Base-by-base conservation (phyloP, 805 yeast species). In the Candida pini region DNA sequence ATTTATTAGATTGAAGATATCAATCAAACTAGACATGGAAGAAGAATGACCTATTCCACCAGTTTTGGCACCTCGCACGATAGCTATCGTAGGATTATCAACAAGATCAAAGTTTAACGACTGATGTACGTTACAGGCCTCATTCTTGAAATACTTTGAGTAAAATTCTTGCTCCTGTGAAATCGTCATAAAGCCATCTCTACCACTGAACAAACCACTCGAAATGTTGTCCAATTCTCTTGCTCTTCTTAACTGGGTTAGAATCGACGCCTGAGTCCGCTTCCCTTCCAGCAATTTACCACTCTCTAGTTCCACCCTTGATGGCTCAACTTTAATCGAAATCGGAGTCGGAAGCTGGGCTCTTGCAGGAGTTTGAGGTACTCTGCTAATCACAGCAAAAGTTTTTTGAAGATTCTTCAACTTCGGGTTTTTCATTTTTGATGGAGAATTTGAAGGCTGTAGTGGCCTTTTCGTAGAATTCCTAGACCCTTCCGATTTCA, bases 111-210 rank as follows among this genome's bases (percentile, higher is more conserved):
- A 39, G 29, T 51, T 53, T 18, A 42, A 21, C 35, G 66, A 62
- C 9, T 39, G 40, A 7, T 20, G 31, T 7, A 22, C 20, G n/a
- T 9, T 29, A 18, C 19, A 18, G 6, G 7, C 31, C n/a, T 38
- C 40, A 9, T 32, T 30, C 10, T 40, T 38, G 32, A 43, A 48
- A 28, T 60, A 49, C 16, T 44, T 56, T 21, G 69, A 56, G 47
- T 66, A 69, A 16, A 72, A 60, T 20, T 66, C 69, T 28, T 53
- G 44, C 33, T 56, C 56, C 32, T 71, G 61, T 6, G 54, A 53
- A 4, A 62, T 50, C 2, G 56, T 53, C 31, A 72, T 56, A n/a
- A 62, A 52, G 0, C 76, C 78, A 13, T 62, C 72, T 5, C 41
- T 38, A 0, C 45, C 39, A 9, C 36, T 36, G 37, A 62, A 60